These are phyloP conservation scores for Verticillium nubilum DNA, from an alignment of 2,329 filamentous ascomycete genomes.

Conservation along the genomic window DNA sequence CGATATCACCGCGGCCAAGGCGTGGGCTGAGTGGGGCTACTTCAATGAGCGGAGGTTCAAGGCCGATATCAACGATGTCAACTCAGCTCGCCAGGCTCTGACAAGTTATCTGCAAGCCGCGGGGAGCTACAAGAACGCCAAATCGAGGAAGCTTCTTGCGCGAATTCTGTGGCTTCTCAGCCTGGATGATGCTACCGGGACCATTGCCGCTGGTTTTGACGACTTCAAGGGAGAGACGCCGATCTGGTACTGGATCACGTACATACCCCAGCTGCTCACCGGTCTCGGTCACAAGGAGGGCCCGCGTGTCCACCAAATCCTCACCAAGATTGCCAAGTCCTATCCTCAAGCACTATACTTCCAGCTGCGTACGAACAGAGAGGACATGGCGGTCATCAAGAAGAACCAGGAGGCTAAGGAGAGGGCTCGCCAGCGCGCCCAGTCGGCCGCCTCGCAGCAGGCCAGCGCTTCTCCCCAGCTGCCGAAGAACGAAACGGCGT, in stretches of 20 bases:
- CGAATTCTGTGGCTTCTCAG: slow-evolving; percentile 94
- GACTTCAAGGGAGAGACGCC: slow-evolving; percentile 97
- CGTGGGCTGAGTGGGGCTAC: slow-evolving; percentile 98
- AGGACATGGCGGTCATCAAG: slow-evolving; percentile 90
- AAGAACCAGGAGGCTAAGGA: slow-evolving; percentile 79
- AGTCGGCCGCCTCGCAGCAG: slow-evolving; percentile 38
- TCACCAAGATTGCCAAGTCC: slow-evolving; percentile 89
- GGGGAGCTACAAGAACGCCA: slow-evolving; percentile 93
- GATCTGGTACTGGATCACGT: slow-evolving; percentile 99
- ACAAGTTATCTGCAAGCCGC: slow-evolving; percentile 96
- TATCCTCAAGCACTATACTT: slow-evolving; percentile 97
- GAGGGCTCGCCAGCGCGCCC: slow-evolving; percentile 46
- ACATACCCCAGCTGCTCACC: slow-evolving; percentile 92
- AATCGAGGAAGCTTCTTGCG: slow-evolving; percentile 88
- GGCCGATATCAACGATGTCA: slow-evolving; percentile 75
- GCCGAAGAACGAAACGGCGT: slow-evolving; percentile 46
- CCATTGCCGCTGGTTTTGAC: slow-evolving; percentile 80
- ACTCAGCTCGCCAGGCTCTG: slow-evolving; percentile 82
- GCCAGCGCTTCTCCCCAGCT: slow-evolving; percentile 41
- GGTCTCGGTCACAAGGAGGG: slow-evolving; percentile 90
- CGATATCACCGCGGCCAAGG: slow-evolving; percentile 90
- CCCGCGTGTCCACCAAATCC: slow-evolving; percentile 74
- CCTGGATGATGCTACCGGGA: slow-evolving; percentile 81
- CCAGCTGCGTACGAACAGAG: slow-evolving; percentile 83
- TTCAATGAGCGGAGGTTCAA: slow-evolving; percentile 98